phyloP scores from a whole-genome alignment of 805 yeast genomes.

The Lachancea lanzarotensis region DNA sequence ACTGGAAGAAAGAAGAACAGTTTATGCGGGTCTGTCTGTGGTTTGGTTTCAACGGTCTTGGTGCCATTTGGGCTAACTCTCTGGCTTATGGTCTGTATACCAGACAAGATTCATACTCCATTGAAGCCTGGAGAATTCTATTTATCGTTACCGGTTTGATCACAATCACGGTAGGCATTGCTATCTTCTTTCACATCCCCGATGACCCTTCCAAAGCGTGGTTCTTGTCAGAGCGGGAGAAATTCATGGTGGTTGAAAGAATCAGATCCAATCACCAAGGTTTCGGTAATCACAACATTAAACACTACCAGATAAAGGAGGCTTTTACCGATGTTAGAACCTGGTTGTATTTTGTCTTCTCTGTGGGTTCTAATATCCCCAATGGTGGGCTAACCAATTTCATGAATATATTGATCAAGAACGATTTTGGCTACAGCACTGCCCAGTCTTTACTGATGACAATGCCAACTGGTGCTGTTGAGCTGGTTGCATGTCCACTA shows the following conservation, averaged over 20 bases:
- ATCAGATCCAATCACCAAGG: constrained; percentile 53
- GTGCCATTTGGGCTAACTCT: constrained; percentile 42
- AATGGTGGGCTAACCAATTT: constrained; percentile 52
- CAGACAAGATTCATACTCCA: constrained; percentile 35
- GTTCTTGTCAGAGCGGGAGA: constrained; percentile 41
- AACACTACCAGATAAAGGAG: constrained; percentile 48
- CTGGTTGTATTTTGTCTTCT: constrained; percentile 41
- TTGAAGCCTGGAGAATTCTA: constrained; percentile 54
- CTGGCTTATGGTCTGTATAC: constrained; percentile 49
- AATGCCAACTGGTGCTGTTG: constrained; percentile 44
- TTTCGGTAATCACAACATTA: constrained; percentile 49
- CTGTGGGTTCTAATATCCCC: constrained; percentile 39
- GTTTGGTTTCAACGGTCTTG: constrained; percentile 43
- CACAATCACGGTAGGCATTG: constrained; percentile 46
- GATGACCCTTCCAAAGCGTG: constrained; percentile 48
- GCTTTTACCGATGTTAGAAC: constrained; percentile 44
- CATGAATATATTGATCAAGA: constrained; percentile 38
- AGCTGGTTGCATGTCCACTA: constrained; percentile 33
- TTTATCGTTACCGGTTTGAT: constrained; percentile 55
- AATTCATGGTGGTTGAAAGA: constrained; percentile 43
- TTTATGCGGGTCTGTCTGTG: constrained; percentile 39
- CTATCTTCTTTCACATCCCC: constrained; percentile 47
- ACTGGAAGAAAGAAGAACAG: constrained; percentile 46
- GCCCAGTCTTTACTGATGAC: constrained; percentile 38
- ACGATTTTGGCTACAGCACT: constrained; percentile 39